Conservation (phyloP, 2,329 filamentous ascomycete species). For the Penicillium italicum region DNA sequence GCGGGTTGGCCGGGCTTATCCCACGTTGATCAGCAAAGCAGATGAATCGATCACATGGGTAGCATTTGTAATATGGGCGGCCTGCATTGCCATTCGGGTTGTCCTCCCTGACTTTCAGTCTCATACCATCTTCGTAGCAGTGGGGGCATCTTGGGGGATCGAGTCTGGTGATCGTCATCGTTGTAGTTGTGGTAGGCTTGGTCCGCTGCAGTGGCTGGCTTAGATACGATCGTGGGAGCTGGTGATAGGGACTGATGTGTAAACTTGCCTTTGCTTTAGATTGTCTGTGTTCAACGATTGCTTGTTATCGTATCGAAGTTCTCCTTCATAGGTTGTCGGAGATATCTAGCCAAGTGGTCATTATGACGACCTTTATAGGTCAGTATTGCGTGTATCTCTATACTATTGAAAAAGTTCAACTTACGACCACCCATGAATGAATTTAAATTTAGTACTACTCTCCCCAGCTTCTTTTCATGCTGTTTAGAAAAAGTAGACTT, state of each 20-base stretch:
- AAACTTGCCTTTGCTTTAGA: not conserved
- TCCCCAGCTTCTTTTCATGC: no score
- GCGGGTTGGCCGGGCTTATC: slow-evolving; percentile 1
- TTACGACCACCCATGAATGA: not conserved
- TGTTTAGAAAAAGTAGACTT: no score
- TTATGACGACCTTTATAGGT: not conserved
- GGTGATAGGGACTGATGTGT: not conserved
- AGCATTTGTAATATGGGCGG: slow-evolving; percentile 3
- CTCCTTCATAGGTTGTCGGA: not conserved
- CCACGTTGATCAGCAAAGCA: slow-evolving; percentile 9
- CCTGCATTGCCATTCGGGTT: not conserved
- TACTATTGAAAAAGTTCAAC: not conserved
- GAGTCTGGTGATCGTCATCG: not conserved
- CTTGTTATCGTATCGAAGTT: not conserved
- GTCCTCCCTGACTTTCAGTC: not conserved
- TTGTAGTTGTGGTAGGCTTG: not conserved
- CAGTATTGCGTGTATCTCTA: not conserved
- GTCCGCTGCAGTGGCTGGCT: not conserved
- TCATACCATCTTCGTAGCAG: not conserved
- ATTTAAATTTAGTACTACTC: not conserved
- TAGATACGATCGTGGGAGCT: not conserved
- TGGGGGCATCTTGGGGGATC: not conserved
- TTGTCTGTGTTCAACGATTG: not conserved
- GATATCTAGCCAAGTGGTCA: not conserved
- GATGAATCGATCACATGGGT: slow-evolving; percentile 2